Base-by-base conservation (phyloP, 176 grass and related monocot species). In the Carex scoparia region DNA sequence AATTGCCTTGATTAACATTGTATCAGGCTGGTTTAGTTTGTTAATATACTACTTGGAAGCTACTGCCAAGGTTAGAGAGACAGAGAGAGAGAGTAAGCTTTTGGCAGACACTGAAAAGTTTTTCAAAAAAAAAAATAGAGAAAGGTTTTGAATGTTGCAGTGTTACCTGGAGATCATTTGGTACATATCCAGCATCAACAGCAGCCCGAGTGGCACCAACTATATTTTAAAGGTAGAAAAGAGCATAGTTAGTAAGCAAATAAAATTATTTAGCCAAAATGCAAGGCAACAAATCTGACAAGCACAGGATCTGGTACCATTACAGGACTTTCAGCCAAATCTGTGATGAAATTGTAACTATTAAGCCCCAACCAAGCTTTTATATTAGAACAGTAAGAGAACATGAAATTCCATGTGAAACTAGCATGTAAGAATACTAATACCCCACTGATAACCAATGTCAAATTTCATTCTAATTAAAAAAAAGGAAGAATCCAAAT, bases 131-230 rank as follows among this genome's bases (percentile, higher is more conserved):
- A 40, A 40, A 59, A 32, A 82, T 35, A 65, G 79, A 64, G 7
- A 4, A 55, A 16, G 73, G 0, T 73, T 74, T 51, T 3, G 18
- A 71, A 40, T 74, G 42, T 56, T 57, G 51, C 49, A 56, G 51
- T 23, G 14, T 78, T 89, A 99, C 96, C 68, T 99, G 96, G 33
- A 99, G 96, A 79, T 99, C 93, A 72, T 99, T 99, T 32, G 93
- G 91, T 79, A 99, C 93, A 85, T 88, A 99, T 87, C 96, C 93
- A 62, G 93, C 96, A 88, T 99, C 96, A 3, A 99, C 96, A 53
- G 96, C 96, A 86, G 96, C 96, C 81, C 96, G 89, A 72, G 93
- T 94, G 11, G 93, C 96, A 91, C 96, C 96, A 87, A 99, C 96
- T 99, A 87, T 23, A 23, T 23, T 55, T 84, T 1, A 85, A 84